Evolutionary conservation across 1,284 basidiomycete species (phyloP).

Genomic region (Dichomitus squalens): DNA sequence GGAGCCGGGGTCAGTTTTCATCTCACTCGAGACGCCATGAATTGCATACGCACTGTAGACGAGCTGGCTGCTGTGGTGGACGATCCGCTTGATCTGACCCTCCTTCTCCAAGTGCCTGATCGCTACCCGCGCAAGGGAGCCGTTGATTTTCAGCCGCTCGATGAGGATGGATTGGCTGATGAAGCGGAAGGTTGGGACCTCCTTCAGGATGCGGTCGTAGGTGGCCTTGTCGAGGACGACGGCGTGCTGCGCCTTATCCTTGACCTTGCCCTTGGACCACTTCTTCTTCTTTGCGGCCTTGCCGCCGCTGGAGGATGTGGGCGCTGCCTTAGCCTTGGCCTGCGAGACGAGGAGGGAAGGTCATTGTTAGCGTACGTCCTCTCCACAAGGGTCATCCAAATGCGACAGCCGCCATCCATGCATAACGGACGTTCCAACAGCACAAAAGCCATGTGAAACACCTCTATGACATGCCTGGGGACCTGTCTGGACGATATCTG

Average conservation of each 20-base stretch:
- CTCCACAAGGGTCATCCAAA: conserved; percentile 26
- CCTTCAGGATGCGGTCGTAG: conserved; percentile 98
- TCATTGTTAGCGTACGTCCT: conserved; percentile 9
- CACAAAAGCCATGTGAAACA: conserved; percentile 1
- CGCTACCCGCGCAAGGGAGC: conserved; percentile 90
- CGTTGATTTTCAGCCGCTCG: conserved; percentile 96
- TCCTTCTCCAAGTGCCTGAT: conserved; percentile 96
- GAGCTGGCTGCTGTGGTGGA: conserved; percentile 94
- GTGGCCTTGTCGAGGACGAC: conserved; percentile 91
- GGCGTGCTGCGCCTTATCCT: conserved; percentile 97
- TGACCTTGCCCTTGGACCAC: conserved; percentile 99
- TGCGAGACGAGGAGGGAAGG: conserved; percentile 31
- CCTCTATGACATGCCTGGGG: conserved; percentile 4
- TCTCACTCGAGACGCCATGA: background rate
- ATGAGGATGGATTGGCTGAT: conserved; percentile 98
- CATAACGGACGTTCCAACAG: conserved; percentile 16
- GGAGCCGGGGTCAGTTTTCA: conserved; percentile 6
- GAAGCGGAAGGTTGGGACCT: conserved; percentile 99
- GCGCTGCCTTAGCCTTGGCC: conserved; percentile 82
- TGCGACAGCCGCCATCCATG: conserved; percentile 22
- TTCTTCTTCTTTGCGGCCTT: conserved; percentile 98
- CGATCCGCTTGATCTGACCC: conserved; percentile 94
- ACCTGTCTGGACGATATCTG: background rate
- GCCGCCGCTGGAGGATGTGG: conserved; percentile 69
- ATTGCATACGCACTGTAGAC: conserved; percentile 81